Evolutionary conservation across 208 protist species (phyloP).

Genomic region (Tetramitus jugosus): DNA sequence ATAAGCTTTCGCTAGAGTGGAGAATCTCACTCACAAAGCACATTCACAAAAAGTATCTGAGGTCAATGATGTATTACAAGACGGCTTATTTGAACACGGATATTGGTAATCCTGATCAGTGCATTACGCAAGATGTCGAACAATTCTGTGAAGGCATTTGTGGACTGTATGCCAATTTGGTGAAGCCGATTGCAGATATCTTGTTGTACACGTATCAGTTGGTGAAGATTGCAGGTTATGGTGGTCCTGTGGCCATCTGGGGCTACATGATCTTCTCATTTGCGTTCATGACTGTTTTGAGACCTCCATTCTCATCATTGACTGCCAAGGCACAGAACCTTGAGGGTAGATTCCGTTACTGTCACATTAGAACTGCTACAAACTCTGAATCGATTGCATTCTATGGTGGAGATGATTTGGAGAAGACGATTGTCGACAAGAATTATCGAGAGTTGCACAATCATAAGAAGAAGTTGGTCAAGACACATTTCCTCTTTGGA

Average conservation of each 20-base stretch:
- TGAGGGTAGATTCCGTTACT: slow-evolving; percentile 31
- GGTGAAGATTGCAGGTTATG: slow-evolving; percentile 9
- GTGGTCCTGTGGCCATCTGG: slow-evolving; percentile 1
- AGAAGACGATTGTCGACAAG: slow-evolving; percentile 20
- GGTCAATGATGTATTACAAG: slow-evolving; percentile 35
- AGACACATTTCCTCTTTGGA: no score
- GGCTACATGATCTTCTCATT: slow-evolving; percentile 10
- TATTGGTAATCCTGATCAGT: slow-evolving; percentile 33
- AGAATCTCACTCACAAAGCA: slow-evolving; percentile 26
- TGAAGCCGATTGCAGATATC: slow-evolving; percentile 37
- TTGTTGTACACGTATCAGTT: slow-evolving; percentile 36
- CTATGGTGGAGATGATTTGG: slow-evolving; percentile 28
- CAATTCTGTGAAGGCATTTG: slow-evolving; percentile 32
- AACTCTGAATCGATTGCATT: slow-evolving; percentile 38
- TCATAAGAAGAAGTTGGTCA: not conserved
- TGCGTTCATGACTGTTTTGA: not conserved
- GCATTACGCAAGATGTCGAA: slow-evolving; percentile 36
- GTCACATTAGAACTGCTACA: slow-evolving; percentile 30
- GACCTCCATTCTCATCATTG: slow-evolving; percentile 29
- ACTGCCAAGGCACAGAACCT: slow-evolving; percentile 15
- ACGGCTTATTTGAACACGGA: slow-evolving; percentile 26
- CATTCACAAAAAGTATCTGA: slow-evolving; percentile 31
- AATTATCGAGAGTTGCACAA: slow-evolving; percentile 16
- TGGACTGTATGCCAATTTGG: slow-evolving; percentile 33
- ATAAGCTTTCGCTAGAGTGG: not conserved